These are phyloP conservation scores for Sporisorium exsertum DNA, from an alignment of 1,284 basidiomycete genomes.

Conservation along the genomic window DNA sequence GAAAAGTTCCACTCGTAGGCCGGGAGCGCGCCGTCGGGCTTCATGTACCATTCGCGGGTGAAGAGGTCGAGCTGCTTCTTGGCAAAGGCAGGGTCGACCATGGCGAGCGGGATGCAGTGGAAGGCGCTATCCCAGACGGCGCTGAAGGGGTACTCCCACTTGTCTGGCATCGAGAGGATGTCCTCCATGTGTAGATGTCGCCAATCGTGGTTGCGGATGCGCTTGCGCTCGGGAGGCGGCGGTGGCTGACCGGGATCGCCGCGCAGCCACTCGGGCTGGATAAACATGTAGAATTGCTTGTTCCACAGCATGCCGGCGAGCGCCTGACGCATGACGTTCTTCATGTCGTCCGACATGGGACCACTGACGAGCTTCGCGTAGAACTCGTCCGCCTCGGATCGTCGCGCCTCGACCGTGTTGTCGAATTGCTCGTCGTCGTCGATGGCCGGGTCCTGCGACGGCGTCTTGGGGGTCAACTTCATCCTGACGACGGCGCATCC, in stretches of 20 bases:
- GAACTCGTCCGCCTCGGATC: constrained; percentile 93
- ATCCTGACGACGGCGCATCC: constrained; percentile 95
- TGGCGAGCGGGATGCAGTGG: constrained; percentile 95
- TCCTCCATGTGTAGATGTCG: constrained; percentile 94
- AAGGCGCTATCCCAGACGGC: constrained; percentile 89
- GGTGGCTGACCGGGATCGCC: constrained; percentile 95
- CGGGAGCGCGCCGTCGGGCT: constrained; percentile 96
- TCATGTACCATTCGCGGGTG: constrained; percentile 97
- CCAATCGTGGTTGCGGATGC: constrained; percentile 80
- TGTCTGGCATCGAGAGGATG: constrained; percentile 98
- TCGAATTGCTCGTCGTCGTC: constrained; percentile 92
- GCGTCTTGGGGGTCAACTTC: constrained; percentile 84
- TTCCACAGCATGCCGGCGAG: constrained; percentile 97
- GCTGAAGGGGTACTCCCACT: constrained; percentile 81
- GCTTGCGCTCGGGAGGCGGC: constrained; percentile 89
- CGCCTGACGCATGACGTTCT: constrained; percentile 97
- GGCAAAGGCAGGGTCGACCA: constrained; percentile 92
- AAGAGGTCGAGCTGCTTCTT: constrained; percentile 97
- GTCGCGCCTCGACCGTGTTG: constrained; percentile 81
- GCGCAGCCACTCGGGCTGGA: constrained; percentile 94
- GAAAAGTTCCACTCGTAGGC: constrained; percentile 99
- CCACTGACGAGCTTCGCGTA: constrained; percentile 79
- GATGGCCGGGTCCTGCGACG: constrained; percentile 81
- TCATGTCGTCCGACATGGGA: constrained; percentile 88
- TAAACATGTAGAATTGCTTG: constrained; percentile 95